Percentiles rank a stretch among this genome's conserved stretches.
phyloP scores from a whole-genome alignment of 345 rosid species.

The Eucalyptus melliodora region DNA sequence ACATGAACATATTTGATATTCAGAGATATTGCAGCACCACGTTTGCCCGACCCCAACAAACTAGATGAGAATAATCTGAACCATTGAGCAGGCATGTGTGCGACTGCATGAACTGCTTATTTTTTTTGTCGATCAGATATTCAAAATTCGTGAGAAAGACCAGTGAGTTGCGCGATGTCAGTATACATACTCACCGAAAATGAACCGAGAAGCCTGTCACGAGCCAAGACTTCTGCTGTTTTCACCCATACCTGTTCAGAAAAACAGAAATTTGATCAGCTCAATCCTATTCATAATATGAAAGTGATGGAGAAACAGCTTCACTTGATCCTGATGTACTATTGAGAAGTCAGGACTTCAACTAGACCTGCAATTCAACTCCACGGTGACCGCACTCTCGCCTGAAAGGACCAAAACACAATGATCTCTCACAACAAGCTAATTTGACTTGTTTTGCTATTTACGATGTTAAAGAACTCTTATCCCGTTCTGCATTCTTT shows the following conservation, averaged over 20 bases:
- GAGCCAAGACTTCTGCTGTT: conserved; percentile 80
- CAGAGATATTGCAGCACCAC: fast-evolving
- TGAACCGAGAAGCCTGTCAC: conserved; percentile 89
- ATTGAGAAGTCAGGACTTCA: neutral
- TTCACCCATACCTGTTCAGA: conserved; percentile 81
- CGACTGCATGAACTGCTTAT: neutral
- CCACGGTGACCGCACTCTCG: neutral
- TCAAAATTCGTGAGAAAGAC: neutral
- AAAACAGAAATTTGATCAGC: neutral
- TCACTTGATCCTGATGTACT: neutral
- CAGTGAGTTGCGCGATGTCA: neutral
- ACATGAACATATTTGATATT: neutral
- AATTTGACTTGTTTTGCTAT: neutral
- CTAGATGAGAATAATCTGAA: neutral
- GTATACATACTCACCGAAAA: conserved; percentile 36
- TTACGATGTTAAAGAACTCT: neutral
- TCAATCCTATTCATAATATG: neutral
- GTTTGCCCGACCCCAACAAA: neutral
- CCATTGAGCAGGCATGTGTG: neutral
- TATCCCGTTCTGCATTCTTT: neutral
- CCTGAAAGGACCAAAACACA: neutral
- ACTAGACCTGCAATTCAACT: neutral
- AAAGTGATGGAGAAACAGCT: neutral
- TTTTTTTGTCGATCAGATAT: neutral
- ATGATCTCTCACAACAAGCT: neutral